Evolutionary conservation across 331 rosid genomes (phyloP).

Genomic region (Ulmus americana): DNA sequence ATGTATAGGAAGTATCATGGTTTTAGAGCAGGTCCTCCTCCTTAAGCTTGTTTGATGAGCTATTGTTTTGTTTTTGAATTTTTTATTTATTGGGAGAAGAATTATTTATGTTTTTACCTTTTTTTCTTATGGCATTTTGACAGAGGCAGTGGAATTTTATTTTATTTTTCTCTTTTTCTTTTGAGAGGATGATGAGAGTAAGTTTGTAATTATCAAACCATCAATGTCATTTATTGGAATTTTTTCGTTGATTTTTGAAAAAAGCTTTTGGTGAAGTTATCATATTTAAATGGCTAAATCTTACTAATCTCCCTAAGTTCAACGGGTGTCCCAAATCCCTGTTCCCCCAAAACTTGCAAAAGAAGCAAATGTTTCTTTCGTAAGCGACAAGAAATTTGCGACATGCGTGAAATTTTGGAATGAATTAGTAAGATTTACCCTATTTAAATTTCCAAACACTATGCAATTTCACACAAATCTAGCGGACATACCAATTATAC

Average conservation of each 20-base stretch:
- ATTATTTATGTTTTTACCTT: background rate
- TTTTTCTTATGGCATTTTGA: background rate
- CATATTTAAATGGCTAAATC: background rate
- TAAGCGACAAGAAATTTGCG: background rate
- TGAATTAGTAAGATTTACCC: background rate
- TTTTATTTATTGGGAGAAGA: constrained; percentile 3
- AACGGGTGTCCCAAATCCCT: background rate
- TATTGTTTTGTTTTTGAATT: constrained; percentile 9
- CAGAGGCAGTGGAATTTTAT: constrained; percentile 1
- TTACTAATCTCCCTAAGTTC: background rate
- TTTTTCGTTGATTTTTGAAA: background rate
- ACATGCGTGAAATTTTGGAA: background rate
- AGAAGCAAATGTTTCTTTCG: background rate
- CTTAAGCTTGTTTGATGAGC: constrained; percentile 22
- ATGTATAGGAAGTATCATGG: constrained; percentile 51
- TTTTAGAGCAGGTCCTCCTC: constrained; percentile 27
- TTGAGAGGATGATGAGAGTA: background rate
- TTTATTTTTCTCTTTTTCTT: constrained; percentile 7
- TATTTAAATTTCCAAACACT: background rate
- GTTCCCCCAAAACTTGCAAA: background rate
- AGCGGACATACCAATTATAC: background rate
- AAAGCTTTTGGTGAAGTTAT: background rate
- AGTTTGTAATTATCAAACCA: constrained; percentile 9
- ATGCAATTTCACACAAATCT: background rate
- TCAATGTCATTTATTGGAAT: background rate